Evolutionary conservation across 176 grass and related monocot species (phyloP).

Genomic region (Saccharum officinarum): DNA sequence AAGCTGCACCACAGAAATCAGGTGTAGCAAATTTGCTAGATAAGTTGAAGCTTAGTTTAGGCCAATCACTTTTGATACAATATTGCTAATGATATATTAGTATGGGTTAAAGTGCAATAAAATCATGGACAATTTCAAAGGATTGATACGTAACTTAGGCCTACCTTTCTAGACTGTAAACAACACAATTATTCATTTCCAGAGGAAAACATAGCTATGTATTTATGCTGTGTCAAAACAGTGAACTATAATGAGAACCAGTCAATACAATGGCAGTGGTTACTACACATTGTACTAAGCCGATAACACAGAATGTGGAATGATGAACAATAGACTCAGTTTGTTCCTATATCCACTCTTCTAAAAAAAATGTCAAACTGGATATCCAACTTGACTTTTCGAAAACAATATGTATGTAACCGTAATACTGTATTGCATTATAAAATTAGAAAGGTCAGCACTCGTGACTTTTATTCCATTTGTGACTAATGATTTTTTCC

Average conservation of each 20-base stretch:
- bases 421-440: not conserved
- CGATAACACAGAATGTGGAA: not conserved
- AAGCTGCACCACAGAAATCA: constrained; percentile 6
- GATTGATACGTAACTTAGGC: not conserved
- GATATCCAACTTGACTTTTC: not conserved
- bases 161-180: not conserved
- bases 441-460: not conserved
- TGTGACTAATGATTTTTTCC: not conserved
- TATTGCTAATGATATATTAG: not conserved
- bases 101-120: not conserved
- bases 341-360: not conserved
- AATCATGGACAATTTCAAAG: not conserved
- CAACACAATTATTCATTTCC: not conserved
- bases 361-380: not conserved
- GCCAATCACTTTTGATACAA: not conserved
- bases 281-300: not conserved
- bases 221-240: not conserved
- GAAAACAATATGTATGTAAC: not conserved
- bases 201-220: not conserved
- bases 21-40: constrained; percentile 1
- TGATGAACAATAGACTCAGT: not conserved
- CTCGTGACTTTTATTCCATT: too few species aligned
- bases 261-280: not conserved
- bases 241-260: not conserved
- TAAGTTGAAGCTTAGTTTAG: not conserved